Evolutionary conservation across 257 asterid genomes (phyloP), one percentile per base, ranked within the genome.

Genomic region (Penstemon davidsonii): DNA sequence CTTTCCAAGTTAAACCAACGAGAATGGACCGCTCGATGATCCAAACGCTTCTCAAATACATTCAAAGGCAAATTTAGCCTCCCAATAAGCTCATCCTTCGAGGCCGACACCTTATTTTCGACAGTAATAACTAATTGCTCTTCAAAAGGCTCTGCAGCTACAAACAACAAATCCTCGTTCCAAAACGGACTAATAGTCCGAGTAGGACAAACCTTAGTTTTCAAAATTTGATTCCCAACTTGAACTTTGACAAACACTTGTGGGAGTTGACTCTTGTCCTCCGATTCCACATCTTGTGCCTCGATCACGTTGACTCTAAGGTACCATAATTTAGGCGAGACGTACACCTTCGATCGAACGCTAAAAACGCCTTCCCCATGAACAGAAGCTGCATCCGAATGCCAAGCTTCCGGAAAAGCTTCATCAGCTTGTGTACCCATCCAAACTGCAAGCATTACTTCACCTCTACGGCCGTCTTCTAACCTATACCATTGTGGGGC

Each of bases 401-500:
- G 95, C 91, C 91, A 84, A 0, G 91, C 86, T 9, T 85, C 95
- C 8, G 91, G 81, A 54, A 85, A 87, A 8, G 91, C 95, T 55
- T 87, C 95, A 11, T 87, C 95, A 12, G 95, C 95, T 69, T 87
- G 91, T 0, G 91, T 87, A 25, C 95, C 95, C 86, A 85, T 81
- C 95, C 95, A 87, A 4, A 85, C 95, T 0, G 95, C 91, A 12
- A 85, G 73, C 95, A 87, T 85, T 6, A 87, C 75, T 59, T 85
- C 95, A n/a, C 95, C 91, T 73, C 68, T 74, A 0, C 73, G 73
- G 0, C 83, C 80, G 12, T 71, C 71, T 72, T 84, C 95, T 3
- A 85, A 78, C 45, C 92, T 72, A 69, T 88, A 88, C 95, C 95
- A 87, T 73, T 87, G 94, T 13, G 94, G 94, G n/a, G 94, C 94